Base-by-base conservation (phyloP, 805 yeast genomes). In the Candida qinlingensis region DNA sequence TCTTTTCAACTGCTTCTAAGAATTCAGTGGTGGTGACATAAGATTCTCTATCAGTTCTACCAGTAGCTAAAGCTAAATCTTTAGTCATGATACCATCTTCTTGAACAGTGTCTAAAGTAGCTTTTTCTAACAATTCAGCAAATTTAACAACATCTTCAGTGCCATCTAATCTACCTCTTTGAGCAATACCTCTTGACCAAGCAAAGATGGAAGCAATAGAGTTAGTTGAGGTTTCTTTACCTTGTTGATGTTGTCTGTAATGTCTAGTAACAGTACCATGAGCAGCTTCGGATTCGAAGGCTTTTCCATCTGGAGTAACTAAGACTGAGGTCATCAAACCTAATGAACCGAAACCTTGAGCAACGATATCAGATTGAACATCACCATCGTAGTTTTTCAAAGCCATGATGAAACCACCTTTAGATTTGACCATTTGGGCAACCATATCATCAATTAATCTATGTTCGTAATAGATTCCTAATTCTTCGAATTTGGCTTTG, bases 211-310 rank as follows among this genome's bases (percentile, higher is more conserved):
- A 83, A 5, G 94, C 94, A 66, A 86, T 86, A 7, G 94, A 85
- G 70, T 86, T 86, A 47, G 94, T 86, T 5, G 91, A 84, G 7
- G 94, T 86, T 65, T 84, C 88, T 63, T 85, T 82, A 53, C 92
- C 92, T 62, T 80, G 80, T 69, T 86, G 92, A 59, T 83, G 81
- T 67, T 80, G 86, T 77, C 92, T 83, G 71, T 73, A 86, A 64
- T 86, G 94, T 77, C 94, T 82, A 33, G 94, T 86, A 54, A 86
- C 94, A 13, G 94, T 86, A 59, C 94, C 94, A 62, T 86, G 94
- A 34, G 94, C 94, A 51, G 92, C 92, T 67, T 86, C 94, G 51
- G 86, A 75, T 71, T 86, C 94, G 58, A 83, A 86, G n/a, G 90
- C 80, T 65, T 84, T 83, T 39, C 94, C 94, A 68, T 86, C 92